Evolutionary conservation across 805 yeast genomes (phyloP).

Genomic region (Priceomyces castillae): DNA sequence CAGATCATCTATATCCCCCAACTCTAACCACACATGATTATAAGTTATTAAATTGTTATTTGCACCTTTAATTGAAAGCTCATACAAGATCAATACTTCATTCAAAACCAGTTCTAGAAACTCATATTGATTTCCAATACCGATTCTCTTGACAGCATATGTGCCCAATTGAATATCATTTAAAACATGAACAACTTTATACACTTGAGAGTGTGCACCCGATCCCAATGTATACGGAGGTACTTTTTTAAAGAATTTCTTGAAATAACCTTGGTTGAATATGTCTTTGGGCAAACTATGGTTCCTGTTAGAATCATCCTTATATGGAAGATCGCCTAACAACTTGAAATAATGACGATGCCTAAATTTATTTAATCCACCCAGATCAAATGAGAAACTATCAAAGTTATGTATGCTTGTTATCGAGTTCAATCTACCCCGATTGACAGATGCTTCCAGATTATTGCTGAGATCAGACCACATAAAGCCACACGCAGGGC

Average conservation of each 20-base stretch:
- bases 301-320: conserved; percentile 1
- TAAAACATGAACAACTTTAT: conserved; percentile 77
- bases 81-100: conserved; percentile 73
- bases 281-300: conserved; percentile 48
- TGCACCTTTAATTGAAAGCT: conserved; percentile 43
- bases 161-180: conserved; percentile 69
- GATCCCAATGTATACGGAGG: conserved; percentile 59
- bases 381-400: not conserved
- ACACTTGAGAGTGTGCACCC: conserved; percentile 85
- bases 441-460: conserved; percentile 1
- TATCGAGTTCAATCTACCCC: conserved; percentile 1
- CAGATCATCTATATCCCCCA: conserved; percentile 53
- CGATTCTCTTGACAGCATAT: conserved; percentile 82
- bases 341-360: conserved; percentile 38
- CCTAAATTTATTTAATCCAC: conserved; percentile 20
- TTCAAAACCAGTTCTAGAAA: conserved; percentile 67
- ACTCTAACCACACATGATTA: conserved; percentile 90
- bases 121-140: conserved; percentile 73
- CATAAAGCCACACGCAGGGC: conserved; percentile 32
- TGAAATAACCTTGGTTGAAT: conserved; percentile 80
- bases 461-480: conserved; percentile 17
- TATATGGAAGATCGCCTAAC: conserved; percentile 25
- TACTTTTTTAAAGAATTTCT: conserved; percentile 62
- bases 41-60: conserved; percentile 68
- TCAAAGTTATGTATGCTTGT: not conserved